Evolutionary conservation across 768 basidiomycete species (phyloP).

Genomic region (Tylopilus balloui): DNA sequence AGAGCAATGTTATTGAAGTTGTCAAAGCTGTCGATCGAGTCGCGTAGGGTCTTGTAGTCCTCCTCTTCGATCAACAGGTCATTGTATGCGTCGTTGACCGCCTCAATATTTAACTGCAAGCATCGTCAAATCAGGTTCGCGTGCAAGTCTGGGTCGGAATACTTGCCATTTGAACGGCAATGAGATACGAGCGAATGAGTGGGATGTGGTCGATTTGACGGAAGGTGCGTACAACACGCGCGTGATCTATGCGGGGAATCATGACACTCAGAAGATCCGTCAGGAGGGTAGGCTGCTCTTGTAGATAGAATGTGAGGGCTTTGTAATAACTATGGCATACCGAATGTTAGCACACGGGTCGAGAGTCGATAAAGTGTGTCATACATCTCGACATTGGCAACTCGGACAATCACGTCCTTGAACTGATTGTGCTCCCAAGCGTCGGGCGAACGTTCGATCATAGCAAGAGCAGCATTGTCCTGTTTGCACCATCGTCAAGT

Average conservation of each 20-base stretch:
- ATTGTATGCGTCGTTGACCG: conserved; percentile 98
- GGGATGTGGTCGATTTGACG: conserved; percentile 93
- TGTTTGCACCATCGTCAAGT: conserved; percentile 27
- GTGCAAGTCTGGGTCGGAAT: neutral
- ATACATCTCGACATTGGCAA: conserved; percentile 96
- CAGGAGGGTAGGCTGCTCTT: conserved; percentile 88
- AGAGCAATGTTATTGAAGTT: conserved; percentile 93
- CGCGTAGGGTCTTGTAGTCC: conserved; percentile 95
- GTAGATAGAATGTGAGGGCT: conserved; percentile 88
- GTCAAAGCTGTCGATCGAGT: conserved; percentile 97
- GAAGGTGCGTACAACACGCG: conserved; percentile 94
- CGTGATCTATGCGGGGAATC: conserved; percentile 92
- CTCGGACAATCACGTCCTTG: conserved; percentile 96
- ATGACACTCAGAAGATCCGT: conserved; percentile 91
- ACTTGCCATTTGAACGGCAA: conserved; percentile 89
- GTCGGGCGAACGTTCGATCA: conserved; percentile 98
- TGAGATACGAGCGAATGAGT: conserved; percentile 92
- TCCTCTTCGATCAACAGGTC: conserved; percentile 98
- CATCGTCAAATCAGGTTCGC: conserved; percentile 1
- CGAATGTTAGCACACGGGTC: conserved; percentile 2
- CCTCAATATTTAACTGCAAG: conserved; percentile 85
- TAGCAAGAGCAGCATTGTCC: conserved; percentile 96
- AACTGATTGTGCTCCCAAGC: conserved; percentile 99
- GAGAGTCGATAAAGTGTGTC: conserved; percentile 16
- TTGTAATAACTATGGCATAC: conserved; percentile 75